phyloP scores from a whole-genome alignment of 2,329 filamentous ascomycete genomes.

The Trichoderma endophyticum region DNA sequence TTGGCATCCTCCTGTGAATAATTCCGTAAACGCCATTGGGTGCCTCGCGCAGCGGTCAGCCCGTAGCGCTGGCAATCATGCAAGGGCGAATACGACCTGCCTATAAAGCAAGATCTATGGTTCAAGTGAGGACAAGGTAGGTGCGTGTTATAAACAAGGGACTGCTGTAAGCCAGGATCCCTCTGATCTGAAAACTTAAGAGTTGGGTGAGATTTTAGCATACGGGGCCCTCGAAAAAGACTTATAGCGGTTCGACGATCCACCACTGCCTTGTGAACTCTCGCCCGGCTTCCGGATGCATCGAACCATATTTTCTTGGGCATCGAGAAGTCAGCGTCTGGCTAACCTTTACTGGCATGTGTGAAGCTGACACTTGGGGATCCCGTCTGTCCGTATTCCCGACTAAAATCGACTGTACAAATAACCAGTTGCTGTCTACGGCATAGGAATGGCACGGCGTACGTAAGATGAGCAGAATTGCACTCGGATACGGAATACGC shows the following conservation, averaged over 20 bases:
- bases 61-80: neutral
- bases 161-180: neutral
- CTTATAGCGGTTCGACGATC: neutral
- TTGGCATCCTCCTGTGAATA: neutral
- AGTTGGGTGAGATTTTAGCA: slow-evolving; percentile 15
- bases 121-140: neutral
- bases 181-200: neutral
- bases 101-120: neutral
- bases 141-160: neutral
- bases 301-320: neutral
- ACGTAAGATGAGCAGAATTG: neutral
- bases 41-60: neutral
- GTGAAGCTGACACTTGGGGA: neutral
- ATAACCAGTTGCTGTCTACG: neutral
- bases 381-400: too few species aligned
- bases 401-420: neutral
- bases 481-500: neutral
- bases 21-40: neutral
- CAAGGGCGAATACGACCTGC: slow-evolving; percentile 8
- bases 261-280: neutral
- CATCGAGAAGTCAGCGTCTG: neutral
- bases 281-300: neutral
- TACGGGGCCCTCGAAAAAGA: neutral
- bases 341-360: neutral
- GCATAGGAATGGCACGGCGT: neutral